A percentile compares a stretch with the other conserved stretches of the same genome.
These are phyloP conservation scores for Fusarium liriodendri DNA, from an alignment of 2,329 filamentous ascomycete genomes.

Conservation along the genomic window DNA sequence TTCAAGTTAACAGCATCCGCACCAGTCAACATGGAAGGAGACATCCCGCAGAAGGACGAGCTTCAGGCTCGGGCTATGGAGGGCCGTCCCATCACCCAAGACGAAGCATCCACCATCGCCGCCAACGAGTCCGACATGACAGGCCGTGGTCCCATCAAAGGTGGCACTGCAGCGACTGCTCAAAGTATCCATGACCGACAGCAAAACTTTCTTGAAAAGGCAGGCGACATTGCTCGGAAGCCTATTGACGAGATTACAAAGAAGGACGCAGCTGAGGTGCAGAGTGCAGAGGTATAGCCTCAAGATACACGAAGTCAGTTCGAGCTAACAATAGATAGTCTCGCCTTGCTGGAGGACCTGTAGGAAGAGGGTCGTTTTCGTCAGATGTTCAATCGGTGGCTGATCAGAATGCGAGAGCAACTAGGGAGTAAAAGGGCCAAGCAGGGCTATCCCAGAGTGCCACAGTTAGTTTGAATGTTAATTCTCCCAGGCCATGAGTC, in stretches of 20 bases:
- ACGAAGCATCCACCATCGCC: constrained; percentile 14
- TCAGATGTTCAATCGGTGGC: constrained; percentile 19
- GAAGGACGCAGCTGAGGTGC: constrained; percentile 26
- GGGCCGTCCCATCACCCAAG: constrained; percentile 24
- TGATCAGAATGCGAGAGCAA: constrained; percentile 8
- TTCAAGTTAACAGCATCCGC: no score
- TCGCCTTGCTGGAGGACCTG: constrained; percentile 14
- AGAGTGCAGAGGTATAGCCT: constrained; percentile 12
- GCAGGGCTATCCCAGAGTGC: neutral
- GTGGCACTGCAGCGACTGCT: constrained; percentile 19
- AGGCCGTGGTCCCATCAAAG: constrained; percentile 25
- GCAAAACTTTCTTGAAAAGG: constrained; percentile 25
- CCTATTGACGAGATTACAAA: constrained; percentile 15
- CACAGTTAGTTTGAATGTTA: neutral
- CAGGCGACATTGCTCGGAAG: constrained; percentile 17
- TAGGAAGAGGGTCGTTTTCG: constrained; percentile 20
- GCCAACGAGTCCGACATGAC: constrained; percentile 28
- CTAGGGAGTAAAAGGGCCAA: neutral
- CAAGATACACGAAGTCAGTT: no score
- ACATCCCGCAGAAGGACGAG: constrained; percentile 23
- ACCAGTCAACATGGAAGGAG: neutral
- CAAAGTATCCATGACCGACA: constrained; percentile 25
- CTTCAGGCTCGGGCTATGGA: constrained; percentile 19
- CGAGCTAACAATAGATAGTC: neutral
- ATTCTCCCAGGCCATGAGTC: neutral